Evolutionary conservation across 192 early-diverging fungal genomes (phyloP), one percentile per base, ranked within the genome.

Genomic region (Lobosporangium transversale): DNA sequence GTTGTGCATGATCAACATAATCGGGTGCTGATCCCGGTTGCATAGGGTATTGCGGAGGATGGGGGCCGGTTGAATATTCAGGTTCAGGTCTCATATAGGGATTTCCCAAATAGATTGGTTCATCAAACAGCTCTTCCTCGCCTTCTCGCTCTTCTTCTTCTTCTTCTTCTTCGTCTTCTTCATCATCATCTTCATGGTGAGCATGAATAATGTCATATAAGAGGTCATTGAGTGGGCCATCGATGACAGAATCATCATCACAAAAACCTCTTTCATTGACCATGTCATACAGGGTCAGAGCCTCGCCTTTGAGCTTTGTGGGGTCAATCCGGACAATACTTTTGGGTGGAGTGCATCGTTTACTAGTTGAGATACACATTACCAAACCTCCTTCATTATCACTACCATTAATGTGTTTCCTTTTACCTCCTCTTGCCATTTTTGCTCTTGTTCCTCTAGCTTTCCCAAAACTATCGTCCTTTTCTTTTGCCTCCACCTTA

Each of bases 281-380:
- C 52, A 58, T 62, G 12, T 40, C 70, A 51, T 65, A 24, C 37
- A 35, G 29, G n/a, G 18, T 63, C 17, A 40, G 26, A 17, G 15
- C 62, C 21, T 23, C 66, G 20, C 61, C 76, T 32, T 70, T 79
- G 18, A 66, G 40, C 54, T 44, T 66, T 32, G 67, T 79, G 8
- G 66, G 62, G 17, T 70, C 62, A 23, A 76, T 76, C 8, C 73
- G 50, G 33, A 76, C 52, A 58, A 76, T 76, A 51, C 73, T 67
- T 26, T 63, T 33, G 42, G 36, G 24, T 23, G 48, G 54, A 5
- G 32, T 12, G 9, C 1, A 12, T 42, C 29, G 33, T 15, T 30
- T 58, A n/a, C n/a, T n/a, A 26, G 11, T 35, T n/a, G 71, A 75
- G 31, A 75, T 74, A 10, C 70, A 55, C 62, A 74, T 74, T 50